Evolutionary conservation across 2,329 filamentous ascomycete species (phyloP).

Genomic region (Bipolaris gigantea): DNA sequence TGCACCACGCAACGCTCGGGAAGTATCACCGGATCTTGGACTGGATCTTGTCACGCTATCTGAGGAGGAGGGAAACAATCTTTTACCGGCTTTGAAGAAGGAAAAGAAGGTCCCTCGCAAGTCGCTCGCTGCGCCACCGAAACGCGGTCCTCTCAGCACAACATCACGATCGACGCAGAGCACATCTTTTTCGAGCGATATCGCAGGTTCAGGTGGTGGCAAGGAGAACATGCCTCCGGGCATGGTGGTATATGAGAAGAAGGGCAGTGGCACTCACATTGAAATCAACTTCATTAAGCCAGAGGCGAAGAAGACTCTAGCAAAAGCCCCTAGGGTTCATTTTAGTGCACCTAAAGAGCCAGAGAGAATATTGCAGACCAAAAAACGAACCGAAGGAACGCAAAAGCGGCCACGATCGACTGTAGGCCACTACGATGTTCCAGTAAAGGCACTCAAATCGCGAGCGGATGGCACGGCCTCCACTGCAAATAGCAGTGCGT

Average conservation of each 20-base stretch:
- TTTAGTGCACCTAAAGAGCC: conserved; percentile 30
- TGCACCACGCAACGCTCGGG: conserved; percentile 30
- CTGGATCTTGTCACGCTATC: conserved; percentile 45
- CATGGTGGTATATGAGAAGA: conserved; percentile 31
- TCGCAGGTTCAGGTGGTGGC: conserved; percentile 58
- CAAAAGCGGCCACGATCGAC: conserved; percentile 43
- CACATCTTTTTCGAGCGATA: conserved; percentile 47
- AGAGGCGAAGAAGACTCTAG: conserved; percentile 25
- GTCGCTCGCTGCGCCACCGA: conserved; percentile 52
- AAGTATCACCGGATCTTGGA: conserved; percentile 43
- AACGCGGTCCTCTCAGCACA: conserved; percentile 54
- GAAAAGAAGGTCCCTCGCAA: conserved; percentile 42
- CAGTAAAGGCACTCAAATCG: conserved; percentile 42
- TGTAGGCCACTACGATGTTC: conserved; percentile 32
- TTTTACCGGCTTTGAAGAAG: conserved; percentile 37
- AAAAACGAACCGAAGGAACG: conserved; percentile 29
- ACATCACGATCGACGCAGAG: conserved; percentile 46
- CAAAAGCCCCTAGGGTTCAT: conserved; percentile 33
- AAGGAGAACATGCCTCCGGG: conserved; percentile 66
- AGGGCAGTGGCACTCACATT: conserved; percentile 32
- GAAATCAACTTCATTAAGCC: conserved; percentile 38
- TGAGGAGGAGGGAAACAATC: conserved; percentile 41
- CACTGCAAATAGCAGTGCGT: conserved; percentile 26
- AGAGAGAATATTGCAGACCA: conserved; percentile 22
- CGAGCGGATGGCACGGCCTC: conserved; percentile 35